A percentile compares a stretch with the other conserved stretches of the same genome.
phyloP scores from a whole-genome alignment of 805 yeast genomes.

The Ogataea chonburiensis region DNA sequence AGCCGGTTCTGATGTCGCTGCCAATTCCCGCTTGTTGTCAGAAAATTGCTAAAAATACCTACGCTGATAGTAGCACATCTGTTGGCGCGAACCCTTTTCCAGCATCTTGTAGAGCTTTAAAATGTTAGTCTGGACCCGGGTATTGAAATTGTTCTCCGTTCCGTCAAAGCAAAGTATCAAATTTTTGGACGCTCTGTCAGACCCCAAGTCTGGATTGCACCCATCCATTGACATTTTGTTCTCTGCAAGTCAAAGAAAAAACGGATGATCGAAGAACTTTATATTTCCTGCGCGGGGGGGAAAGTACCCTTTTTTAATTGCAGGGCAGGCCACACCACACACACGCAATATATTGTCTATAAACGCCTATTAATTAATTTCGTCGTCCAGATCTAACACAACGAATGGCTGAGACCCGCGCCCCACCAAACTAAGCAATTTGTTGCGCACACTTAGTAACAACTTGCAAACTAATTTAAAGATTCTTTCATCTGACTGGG shows the following conservation, averaged over 20 bases:
- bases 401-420: conserved; percentile 5
- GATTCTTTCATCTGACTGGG: conserved; percentile 21
- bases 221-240: conserved; percentile 11
- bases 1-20: conserved; percentile 44
- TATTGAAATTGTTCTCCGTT: conserved; percentile 57
- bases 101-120: conserved; percentile 51
- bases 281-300: neutral
- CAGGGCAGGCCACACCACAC: no score
- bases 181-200: conserved; percentile 34
- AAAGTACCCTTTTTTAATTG: conserved; percentile 1
- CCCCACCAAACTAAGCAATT: neutral
- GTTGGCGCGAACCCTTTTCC: conserved; percentile 43
- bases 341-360: no score
- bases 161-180: conserved; percentile 63
- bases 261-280: no score
- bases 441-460: conserved; percentile 10
- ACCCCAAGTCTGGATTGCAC: conserved; percentile 1
- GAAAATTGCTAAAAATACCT: conserved; percentile 5
- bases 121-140: conserved; percentile 52
- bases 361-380: conserved; percentile 1
- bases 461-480: conserved; percentile 21
- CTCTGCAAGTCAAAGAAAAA: conserved; percentile 8
- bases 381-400: conserved; percentile 13
- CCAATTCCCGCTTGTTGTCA: conserved; percentile 54
- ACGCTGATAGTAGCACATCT: conserved; percentile 62